Percentiles rank a stretch among this genome's conserved stretches.
Evolutionary conservation across 2,329 filamentous ascomycete genomes (phyloP).

Genomic region (Metarhizium rileyi): DNA sequence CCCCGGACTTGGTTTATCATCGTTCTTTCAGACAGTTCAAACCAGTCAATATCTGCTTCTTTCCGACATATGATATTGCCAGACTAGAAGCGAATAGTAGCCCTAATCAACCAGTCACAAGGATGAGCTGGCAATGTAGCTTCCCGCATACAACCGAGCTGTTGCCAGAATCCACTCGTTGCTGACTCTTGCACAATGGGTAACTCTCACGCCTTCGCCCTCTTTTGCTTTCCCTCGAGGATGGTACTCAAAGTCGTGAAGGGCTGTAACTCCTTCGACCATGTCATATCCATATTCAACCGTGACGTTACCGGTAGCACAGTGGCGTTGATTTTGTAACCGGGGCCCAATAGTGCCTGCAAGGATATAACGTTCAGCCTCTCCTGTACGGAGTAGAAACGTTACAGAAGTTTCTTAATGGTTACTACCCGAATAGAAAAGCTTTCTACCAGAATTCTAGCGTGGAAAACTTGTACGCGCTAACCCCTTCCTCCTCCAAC

Average conservation of each 20-base stretch:
- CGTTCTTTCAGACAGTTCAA: not conserved
- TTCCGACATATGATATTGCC: not conserved
- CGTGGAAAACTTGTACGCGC: too few relatives aligned
- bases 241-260: not conserved
- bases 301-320: slow-evolving; percentile 3
- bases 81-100: not conserved
- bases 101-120: not conserved
- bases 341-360: not conserved
- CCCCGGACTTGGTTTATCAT: not conserved
- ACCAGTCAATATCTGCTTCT: not conserved
- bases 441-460: too few relatives aligned
- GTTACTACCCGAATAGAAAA: too few relatives aligned
- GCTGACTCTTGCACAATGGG: not conserved
- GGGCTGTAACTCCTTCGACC: not conserved
- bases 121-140: slow-evolving; percentile 5
- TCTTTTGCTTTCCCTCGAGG: not conserved
- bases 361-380: not conserved
- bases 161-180: not conserved
- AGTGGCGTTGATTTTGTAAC: not conserved
- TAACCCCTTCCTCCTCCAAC: too few relatives aligned
- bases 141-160: not conserved
- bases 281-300: not conserved
- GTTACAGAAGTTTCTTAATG: not conserved
- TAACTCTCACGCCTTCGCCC: not conserved
- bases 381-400: not conserved